These are phyloP conservation scores for Colletotrichum tanaceti DNA, from an alignment of 2,329 filamentous ascomycete species.

Conservation along the genomic window DNA sequence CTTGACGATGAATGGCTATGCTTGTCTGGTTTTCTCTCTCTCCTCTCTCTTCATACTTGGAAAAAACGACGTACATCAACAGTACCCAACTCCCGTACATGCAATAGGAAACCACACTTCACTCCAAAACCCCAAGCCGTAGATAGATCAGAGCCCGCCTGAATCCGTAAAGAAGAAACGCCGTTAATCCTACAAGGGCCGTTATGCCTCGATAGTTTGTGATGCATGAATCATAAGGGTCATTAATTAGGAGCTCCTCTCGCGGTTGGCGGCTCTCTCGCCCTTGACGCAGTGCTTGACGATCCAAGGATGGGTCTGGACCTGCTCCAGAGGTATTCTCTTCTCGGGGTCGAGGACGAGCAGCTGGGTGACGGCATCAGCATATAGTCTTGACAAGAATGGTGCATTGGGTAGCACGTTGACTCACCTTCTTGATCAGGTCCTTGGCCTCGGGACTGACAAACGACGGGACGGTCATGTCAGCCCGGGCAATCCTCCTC, in stretches of 20 bases:
- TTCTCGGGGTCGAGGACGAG: constrained; percentile 95
- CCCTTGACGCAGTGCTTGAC: constrained; percentile 87
- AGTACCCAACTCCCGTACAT: constrained; percentile 45
- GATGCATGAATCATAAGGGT: constrained; percentile 41
- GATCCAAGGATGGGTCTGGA: constrained; percentile 95
- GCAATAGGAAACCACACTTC: constrained; percentile 42
- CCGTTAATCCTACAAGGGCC: constrained; percentile 41
- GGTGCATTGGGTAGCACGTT: background rate
- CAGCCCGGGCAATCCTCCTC: constrained; percentile 84
- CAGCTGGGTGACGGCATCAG: constrained; percentile 64
- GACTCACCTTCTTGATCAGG: constrained; percentile 85
- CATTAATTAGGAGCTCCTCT: constrained; percentile 52
- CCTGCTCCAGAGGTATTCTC: constrained; percentile 87
- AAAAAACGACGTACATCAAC: constrained; percentile 30
- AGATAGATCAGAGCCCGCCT: constrained; percentile 41
- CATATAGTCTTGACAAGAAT: background rate
- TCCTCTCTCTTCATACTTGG: constrained; percentile 17
- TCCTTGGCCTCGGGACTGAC: constrained; percentile 92
- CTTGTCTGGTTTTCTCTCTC: constrained; percentile 29
- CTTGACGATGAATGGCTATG: constrained; percentile 26
- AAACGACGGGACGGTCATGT: constrained; percentile 92
- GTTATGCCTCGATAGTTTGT: constrained; percentile 40
- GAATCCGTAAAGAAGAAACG: constrained; percentile 40
- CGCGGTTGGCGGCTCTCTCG: constrained; percentile 64
- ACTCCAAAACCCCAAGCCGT: constrained; percentile 36